Evolutionary conservation across 164 flowering plant genomes (phyloP), one percentile per base, ranked within the genome.

Genomic region (Houttuynia cordata): DNA sequence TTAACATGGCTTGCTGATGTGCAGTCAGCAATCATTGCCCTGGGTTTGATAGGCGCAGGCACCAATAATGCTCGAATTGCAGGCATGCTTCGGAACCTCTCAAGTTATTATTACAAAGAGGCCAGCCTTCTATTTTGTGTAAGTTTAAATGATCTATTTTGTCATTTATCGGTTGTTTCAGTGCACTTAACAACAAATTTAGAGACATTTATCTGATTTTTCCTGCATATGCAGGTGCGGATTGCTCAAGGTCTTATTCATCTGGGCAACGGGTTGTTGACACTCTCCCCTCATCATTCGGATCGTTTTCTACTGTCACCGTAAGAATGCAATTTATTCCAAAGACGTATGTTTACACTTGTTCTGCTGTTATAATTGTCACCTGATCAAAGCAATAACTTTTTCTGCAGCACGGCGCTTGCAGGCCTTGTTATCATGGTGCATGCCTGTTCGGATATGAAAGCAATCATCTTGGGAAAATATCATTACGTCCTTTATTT

Each of bases 201-300:
- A 8, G 1, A n/a, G 23, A 18, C 39, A 37, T 21, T 60, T 30
- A 0, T 3, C 49, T 23, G 19, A 50, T 45, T 71, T 67, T 59
- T 21, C 24, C 39, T 19, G 24, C 41, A 50, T 73, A 18, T 79
- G 67, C 78, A 93, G 98, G 97, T 88, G 21, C 91, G 99, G 34
- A 85, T 94, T 75, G 97, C 99, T 69, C 99, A 94, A 80, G 96
- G 97, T 73, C 85, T 94, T 55, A 91, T 88, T 13, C 97, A 94
- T 71, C 53, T 91, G 75, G 99, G 99, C 12, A 91, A 94, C 77
- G 97, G 99, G 39, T 82, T 94, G 34, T 64, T 94, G 69, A 91
- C 97, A n/a, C 91, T 94, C 24, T 76, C 82, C 62, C 99, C 97
- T 5, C 86, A 83, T 67, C 97, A 94, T 71, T 91, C 97, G 54